phyloP scores from a whole-genome alignment of 495 filamentous ascomycete genomes.

The Penicilliopsis zonata region DNA sequence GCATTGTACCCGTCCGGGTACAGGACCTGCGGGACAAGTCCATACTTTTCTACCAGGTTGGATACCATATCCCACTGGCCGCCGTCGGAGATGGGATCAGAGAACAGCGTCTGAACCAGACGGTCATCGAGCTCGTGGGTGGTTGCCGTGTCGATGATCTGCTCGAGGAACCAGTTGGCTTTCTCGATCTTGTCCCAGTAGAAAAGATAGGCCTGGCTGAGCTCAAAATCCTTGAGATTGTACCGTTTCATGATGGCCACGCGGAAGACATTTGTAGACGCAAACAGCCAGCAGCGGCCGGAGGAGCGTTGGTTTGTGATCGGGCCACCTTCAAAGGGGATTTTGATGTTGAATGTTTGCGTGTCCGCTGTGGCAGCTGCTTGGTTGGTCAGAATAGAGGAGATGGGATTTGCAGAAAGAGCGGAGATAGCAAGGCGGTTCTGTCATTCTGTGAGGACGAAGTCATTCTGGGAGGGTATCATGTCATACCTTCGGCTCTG shows the following conservation, averaged over 20 bases:
- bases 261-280: conserved; percentile 76
- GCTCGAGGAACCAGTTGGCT: conserved; percentile 76
- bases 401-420: conserved; percentile 44
- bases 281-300: conserved; percentile 85
- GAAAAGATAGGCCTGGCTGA: conserved; percentile 81
- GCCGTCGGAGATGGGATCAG: conserved; percentile 61
- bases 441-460: conserved; percentile 10
- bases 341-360: conserved; percentile 71
- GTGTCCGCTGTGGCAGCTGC: conserved; percentile 44
- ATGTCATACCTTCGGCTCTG: conserved; percentile 9
- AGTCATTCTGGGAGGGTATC: neutral
- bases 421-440: conserved; percentile 59
- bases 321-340: conserved; percentile 68
- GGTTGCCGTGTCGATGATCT: conserved; percentile 59
- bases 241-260: conserved; percentile 73
- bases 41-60: conserved; percentile 77
- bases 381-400: conserved; percentile 37
- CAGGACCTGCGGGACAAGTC: conserved; percentile 63
- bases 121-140: conserved; percentile 51
- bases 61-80: conserved; percentile 92
- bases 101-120: conserved; percentile 53
- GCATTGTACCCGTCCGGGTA: conserved; percentile 76
- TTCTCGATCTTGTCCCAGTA: conserved; percentile 95
- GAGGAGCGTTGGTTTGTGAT: conserved; percentile 74
- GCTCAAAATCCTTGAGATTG: conserved; percentile 63